A percentile compares a stretch with the other conserved stretches of the same genome.
These are phyloP conservation scores for Phytophthora crassamura DNA, from an alignment of 352 stramenopile genomes.

Conservation along the genomic window DNA sequence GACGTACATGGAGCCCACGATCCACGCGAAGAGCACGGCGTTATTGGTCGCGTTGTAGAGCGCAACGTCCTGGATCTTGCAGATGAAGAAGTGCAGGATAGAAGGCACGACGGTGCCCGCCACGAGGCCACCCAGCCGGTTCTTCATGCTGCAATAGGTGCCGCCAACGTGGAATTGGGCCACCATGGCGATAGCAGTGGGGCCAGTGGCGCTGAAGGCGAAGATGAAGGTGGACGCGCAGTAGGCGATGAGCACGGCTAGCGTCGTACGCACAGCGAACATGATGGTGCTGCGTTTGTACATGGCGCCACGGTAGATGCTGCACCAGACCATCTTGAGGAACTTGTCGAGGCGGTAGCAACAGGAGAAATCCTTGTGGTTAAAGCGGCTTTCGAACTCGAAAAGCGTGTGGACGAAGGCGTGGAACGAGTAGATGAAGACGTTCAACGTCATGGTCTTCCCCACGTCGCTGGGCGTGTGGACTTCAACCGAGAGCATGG, in stretches of 20 bases:
- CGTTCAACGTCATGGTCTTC: slow-evolving; percentile 72
- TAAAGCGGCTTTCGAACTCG: slow-evolving; percentile 69
- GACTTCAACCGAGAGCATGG: slow-evolving; percentile 48
- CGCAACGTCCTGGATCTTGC: slow-evolving; percentile 46
- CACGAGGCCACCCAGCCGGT: slow-evolving; percentile 69
- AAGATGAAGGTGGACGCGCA: slow-evolving; percentile 73
- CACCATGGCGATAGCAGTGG: slow-evolving; percentile 73
- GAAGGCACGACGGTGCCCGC: slow-evolving; percentile 76
- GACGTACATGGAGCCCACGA: slow-evolving; percentile 72
- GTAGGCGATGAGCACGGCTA: slow-evolving; percentile 59
- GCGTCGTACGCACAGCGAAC: slow-evolving; percentile 63
- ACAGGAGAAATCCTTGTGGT: slow-evolving; percentile 65
- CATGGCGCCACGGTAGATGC: slow-evolving; percentile 44
- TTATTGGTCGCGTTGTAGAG: slow-evolving; percentile 72
- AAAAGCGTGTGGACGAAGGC: slow-evolving; percentile 66
- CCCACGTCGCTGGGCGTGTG: slow-evolving; percentile 53
- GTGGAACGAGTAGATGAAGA: slow-evolving; percentile 86
- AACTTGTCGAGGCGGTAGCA: slow-evolving; percentile 57
- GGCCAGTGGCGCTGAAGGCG: slow-evolving; percentile 62
- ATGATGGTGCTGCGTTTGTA: slow-evolving; percentile 54
- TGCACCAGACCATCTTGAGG: slow-evolving; percentile 45
- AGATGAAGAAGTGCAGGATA: slow-evolving; percentile 78
- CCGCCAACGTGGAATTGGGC: slow-evolving; percentile 65
- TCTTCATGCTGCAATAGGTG: slow-evolving; percentile 72
- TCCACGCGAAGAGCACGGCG: slow-evolving; percentile 68